Conservation (phyloP, 2,329 filamentous ascomycete genomes). For the Xylaria sp. region DNA sequence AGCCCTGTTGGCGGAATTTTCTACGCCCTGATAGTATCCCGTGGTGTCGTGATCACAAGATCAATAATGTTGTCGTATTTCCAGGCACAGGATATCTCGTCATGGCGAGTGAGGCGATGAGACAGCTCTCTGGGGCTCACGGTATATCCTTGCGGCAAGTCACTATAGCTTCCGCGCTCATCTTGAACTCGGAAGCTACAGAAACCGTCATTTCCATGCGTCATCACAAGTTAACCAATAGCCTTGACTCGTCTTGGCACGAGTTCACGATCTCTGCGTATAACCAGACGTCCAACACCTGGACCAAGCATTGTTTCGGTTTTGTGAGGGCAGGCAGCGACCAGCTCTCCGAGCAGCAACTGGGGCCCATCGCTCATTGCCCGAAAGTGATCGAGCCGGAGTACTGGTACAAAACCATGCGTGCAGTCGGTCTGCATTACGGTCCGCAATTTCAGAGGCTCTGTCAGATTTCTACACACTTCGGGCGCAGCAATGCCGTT, state of each 20-base stretch:
- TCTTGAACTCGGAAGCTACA: too few species aligned
- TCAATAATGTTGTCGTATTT: slow-evolving; percentile 55
- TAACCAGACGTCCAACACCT: neutral
- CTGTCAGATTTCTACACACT: slow-evolving; percentile 3
- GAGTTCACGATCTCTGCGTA: slow-evolving; percentile 26
- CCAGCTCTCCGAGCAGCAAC: too few species aligned
- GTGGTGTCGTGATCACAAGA: slow-evolving; percentile 59
- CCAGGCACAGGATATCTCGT: slow-evolving; percentile 57
- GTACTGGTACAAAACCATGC: slow-evolving; percentile 27
- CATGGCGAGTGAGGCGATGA: slow-evolving; percentile 57
- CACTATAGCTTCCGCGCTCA: too few species aligned
- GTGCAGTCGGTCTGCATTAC: slow-evolving; percentile 23
- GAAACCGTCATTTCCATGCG: slow-evolving; percentile 18
- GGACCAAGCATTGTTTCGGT: slow-evolving; percentile 28
- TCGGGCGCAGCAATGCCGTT: neutral
- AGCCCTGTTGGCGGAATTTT: slow-evolving; percentile 57
- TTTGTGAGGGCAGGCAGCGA: too few species aligned
- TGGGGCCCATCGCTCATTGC: neutral
- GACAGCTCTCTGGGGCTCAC: slow-evolving; percentile 37
- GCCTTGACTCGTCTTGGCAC: slow-evolving; percentile 14
- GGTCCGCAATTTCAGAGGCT: slow-evolving; percentile 27
- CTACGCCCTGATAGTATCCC: slow-evolving; percentile 53
- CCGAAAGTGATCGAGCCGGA: slow-evolving; percentile 3
- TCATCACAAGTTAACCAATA: slow-evolving; percentile 19
- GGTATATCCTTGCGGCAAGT: neutral